Percentiles rank a stretch among this genome's conserved stretches.
Conservation (phyloP, 257 asterid genomes). For the Coffea eugenioides region DNA sequence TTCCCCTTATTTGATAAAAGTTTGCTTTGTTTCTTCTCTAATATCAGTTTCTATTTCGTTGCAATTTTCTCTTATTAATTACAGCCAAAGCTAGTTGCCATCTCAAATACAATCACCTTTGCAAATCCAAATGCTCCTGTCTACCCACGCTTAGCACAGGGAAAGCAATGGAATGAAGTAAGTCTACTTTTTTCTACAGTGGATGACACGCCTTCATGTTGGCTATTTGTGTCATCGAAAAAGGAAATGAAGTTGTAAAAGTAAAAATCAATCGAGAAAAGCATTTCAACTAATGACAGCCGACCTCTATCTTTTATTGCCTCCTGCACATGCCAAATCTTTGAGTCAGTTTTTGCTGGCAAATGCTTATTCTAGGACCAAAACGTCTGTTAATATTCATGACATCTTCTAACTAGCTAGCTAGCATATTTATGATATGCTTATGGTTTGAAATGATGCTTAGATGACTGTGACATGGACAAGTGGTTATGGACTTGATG, state of each 20-base stretch:
- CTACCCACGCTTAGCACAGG: conserved; percentile 95
- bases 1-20: not conserved
- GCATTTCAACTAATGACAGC: not conserved
- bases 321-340: not conserved
- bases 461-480: conserved; percentile 99
- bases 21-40: not conserved
- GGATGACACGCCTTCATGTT: not conserved
- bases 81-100: conserved; percentile 89
- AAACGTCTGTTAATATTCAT: not conserved
- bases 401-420: not conserved
- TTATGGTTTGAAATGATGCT: not conserved
- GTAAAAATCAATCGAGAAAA: not conserved
- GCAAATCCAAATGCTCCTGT: conserved; percentile 85
- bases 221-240: not conserved
- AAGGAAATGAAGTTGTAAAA: not conserved
- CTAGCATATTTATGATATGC: not conserved
- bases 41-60: not conserved
- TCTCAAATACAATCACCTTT: conserved; percentile 62
- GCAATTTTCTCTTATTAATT: not conserved
- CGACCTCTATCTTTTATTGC: not conserved
- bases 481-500: conserved; percentile 64
- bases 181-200: conserved; percentile 20
- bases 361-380: not conserved
- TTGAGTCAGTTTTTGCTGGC: not conserved
- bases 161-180: conserved; percentile 88